Evolutionary conservation across 208 protist genomes (phyloP), one percentile per base, ranked within the genome.

Genomic region (Borovskyia barvae): DNA sequence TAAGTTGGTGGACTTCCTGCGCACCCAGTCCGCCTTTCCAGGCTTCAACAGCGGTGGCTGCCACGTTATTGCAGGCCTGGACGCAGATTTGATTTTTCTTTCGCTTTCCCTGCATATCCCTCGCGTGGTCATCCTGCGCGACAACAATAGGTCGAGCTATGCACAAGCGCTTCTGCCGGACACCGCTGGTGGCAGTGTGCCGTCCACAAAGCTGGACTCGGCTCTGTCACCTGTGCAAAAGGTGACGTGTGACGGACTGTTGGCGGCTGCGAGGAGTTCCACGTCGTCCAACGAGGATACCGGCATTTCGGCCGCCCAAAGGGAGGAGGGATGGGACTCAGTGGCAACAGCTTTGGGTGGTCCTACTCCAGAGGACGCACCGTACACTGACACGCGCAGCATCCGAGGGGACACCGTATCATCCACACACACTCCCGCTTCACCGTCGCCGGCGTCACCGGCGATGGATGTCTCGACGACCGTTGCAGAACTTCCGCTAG

Each of bases 11-110:
- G 77, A 95, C 52, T 98, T 97, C 47, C 48, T 98, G 5, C 76
- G 93, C 36, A 82, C 67, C 5, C 87, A 95, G 75, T 76, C 82
- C 11, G 82, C 75, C 11, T 87, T 92, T 52, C 32, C 77, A 3
- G 81, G 82, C 2, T 89, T 87, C 19, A 80, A 82, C 49, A 72
- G 76, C 22, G 75, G 37, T 14, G 94, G 87, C 15, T 58, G 70
- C 5, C 98, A 99, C 77, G 90, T 94, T 19, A 82, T 99, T n/a
- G 97, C 97, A 46, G 98, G 98, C 20, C 77, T 99, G 7, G 98
- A 99, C 72, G 98, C 98, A 0, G 98, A 99, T 76, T 77, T 99
- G 14, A 99, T 99, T 60, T 98, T 99, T 80, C 82, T 99, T 15
- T 68, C 88, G 3, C 82, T 99, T 1, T 93, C 86, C 43, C 61